Evolutionary conservation across 208 protist species (phyloP).

Genomic region (Angomonas ambiguus): DNA sequence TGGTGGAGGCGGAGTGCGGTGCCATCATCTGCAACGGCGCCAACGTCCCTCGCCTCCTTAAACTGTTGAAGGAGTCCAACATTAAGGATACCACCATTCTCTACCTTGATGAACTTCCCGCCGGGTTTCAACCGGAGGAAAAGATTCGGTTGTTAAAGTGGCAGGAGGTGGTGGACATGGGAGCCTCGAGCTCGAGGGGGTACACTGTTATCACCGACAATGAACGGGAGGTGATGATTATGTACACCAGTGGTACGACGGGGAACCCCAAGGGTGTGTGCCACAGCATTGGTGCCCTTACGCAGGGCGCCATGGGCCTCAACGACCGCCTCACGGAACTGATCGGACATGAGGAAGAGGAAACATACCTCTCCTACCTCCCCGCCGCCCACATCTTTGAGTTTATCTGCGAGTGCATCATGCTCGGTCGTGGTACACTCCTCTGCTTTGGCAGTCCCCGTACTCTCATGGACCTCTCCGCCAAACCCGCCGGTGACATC

Average conservation of each 20-base stretch:
- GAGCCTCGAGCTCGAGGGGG: slow-evolving; percentile 18
- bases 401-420: slow-evolving; percentile 54
- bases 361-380: slow-evolving; percentile 83
- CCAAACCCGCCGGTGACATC: slow-evolving; percentile 76
- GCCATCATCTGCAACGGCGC: slow-evolving; percentile 77
- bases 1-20: slow-evolving; percentile 60
- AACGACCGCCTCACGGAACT: slow-evolving; percentile 38
- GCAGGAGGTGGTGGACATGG: slow-evolving; percentile 53
- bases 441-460: slow-evolving; percentile 79
- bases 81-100: slow-evolving; percentile 36
- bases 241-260: slow-evolving; percentile 92
- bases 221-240: slow-evolving; percentile 59
- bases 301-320: slow-evolving; percentile 28
- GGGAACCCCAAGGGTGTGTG: slow-evolving; percentile 89
- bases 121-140: slow-evolving; percentile 16
- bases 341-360: slow-evolving; percentile 39
- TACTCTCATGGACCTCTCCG: slow-evolving; percentile 67
- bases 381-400: slow-evolving; percentile 92
- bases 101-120: slow-evolving; percentile 64
- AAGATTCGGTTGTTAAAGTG: slow-evolving; percentile 30
- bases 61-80: slow-evolving; percentile 20
- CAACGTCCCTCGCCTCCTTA: slow-evolving; percentile 40
- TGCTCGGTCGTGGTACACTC: slow-evolving; percentile 55
- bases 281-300: slow-evolving; percentile 63
- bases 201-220: slow-evolving; percentile 26